Evolutionary conservation across 495 filamentous ascomycete genomes (phyloP), one percentile per base, ranked within the genome.

Genomic region (Podospora australis): DNA sequence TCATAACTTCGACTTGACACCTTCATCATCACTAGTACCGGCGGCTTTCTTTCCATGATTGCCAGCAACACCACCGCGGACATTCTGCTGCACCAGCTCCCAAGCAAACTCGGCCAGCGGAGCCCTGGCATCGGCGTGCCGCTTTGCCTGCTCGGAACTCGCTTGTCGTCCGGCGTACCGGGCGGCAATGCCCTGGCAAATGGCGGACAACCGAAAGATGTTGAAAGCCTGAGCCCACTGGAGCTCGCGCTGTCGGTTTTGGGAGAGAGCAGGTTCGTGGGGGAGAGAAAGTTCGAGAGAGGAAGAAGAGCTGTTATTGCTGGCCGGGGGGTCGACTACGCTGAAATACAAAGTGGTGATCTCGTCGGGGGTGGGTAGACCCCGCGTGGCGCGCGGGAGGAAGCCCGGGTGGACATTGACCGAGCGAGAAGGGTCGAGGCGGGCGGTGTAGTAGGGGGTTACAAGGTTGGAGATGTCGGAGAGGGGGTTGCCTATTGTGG

Each of bases 171-270:
- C 67, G 34, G 92, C 92, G 55, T 80, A 82, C 46, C 92, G 73
- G 35, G 91, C 91, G 26, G 88, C 87, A 60, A 98, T 95, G 1
- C 92, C 91, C 69, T 98, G 92, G 72, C 88, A 88, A 60, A 98
- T 94, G 28, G 91, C 83, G 10, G 85, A 74, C 32, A 78, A 79
- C 24, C 78, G 65, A 52, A 79, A 80, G 20, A 80, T 72, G 52
- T 71, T 73, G 58, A 82, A 83, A 4, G 78, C 78, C 53, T 64
- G 70, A 44, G 68, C 87, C 86, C 77, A 96, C 71, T 51, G 78
- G 66, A 79, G 83, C 74, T 64, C 88, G 69, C 72, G 49, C 17
- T 11, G 17, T 39, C 50, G 60, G 20, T 52, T 55, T 13, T 78
- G 77, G 78, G 40, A 67, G 57, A 55, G 77, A 10, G 44, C 25